Evolutionary conservation across 2,329 filamentous ascomycete species (phyloP).

Genomic region (Pseudocercospora crystallina): DNA sequence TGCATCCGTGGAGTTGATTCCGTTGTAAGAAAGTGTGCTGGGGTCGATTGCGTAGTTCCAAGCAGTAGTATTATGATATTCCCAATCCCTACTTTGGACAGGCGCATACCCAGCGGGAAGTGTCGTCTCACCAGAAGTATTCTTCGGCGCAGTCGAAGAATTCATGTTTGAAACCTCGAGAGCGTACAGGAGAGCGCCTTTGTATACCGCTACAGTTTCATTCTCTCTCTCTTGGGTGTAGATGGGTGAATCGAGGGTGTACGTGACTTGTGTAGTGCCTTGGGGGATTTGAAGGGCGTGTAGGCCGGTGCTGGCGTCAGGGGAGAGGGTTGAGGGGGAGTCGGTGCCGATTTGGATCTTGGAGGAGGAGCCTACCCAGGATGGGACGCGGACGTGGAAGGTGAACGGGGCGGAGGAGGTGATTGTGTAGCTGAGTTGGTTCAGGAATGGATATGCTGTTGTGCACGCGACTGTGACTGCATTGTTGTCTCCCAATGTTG

Average conservation of each 20-base stretch:
- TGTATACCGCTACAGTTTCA: slow-evolving; percentile 38
- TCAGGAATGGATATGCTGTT: slow-evolving; percentile 53
- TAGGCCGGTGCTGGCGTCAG: slow-evolving; percentile 40
- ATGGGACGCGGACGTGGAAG: slow-evolving; percentile 50
- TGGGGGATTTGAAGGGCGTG: slow-evolving; percentile 38
- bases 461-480: slow-evolving; percentile 46
- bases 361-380: slow-evolving; percentile 39
- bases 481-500: slow-evolving; percentile 38
- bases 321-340: slow-evolving; percentile 20
- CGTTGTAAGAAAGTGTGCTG: slow-evolving; percentile 26
- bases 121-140: slow-evolving; percentile 8
- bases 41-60: slow-evolving; percentile 42
- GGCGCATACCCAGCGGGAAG: slow-evolving; percentile 23
- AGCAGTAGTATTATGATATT: slow-evolving; percentile 31
- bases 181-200: slow-evolving; percentile 40
- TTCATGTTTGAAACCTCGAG: slow-evolving; percentile 32
- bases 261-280: slow-evolving; percentile 37
- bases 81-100: slow-evolving; percentile 29
- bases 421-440: slow-evolving; percentile 43
- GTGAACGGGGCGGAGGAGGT: slow-evolving; percentile 38
- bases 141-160: slow-evolving; percentile 24
- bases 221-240: slow-evolving; percentile 42
- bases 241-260: slow-evolving; percentile 36
- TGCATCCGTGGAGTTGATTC: slow-evolving; percentile 5
- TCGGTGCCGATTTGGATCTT: slow-evolving; percentile 5